Conservation (phyloP, 2,329 filamentous ascomycete genomes). For the Fusarium pseudocircinatum region DNA sequence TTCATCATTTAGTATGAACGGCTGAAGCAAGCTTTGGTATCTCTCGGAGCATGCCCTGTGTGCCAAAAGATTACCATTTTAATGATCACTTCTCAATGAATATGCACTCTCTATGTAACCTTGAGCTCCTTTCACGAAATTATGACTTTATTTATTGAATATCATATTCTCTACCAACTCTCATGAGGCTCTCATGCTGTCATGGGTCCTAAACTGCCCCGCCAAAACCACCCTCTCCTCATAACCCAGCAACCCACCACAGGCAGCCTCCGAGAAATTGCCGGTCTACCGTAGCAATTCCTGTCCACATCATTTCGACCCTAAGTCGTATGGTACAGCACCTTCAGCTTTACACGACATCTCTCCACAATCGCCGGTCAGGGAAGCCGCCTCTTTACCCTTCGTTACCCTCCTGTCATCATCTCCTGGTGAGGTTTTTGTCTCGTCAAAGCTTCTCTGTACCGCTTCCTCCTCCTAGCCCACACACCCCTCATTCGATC, state of each 20-base stretch:
- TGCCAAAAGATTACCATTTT: background rate
- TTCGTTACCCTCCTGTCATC: constrained; percentile 11
- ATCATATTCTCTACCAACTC: background rate
- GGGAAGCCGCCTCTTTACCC: constrained; percentile 40
- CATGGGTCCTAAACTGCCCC: constrained; percentile 33
- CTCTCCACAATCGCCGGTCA: constrained; percentile 25
- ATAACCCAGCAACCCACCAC: constrained; percentile 34
- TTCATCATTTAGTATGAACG: background rate
- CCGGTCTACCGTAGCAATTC: constrained; percentile 42
- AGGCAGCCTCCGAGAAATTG: constrained; percentile 44
- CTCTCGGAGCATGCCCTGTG: background rate
- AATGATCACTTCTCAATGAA: background rate
- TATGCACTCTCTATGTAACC: background rate
- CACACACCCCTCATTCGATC: constrained; percentile 33
- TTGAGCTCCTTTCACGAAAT: background rate
- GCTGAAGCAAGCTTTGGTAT: background rate
- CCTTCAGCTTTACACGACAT: constrained; percentile 28
- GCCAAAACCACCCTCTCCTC: constrained; percentile 37
- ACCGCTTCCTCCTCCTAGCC: constrained; percentile 13
- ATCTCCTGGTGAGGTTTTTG: constrained; percentile 16
- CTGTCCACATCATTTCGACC: constrained; percentile 39
- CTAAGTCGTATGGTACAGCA: constrained; percentile 13
- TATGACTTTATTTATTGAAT: background rate
- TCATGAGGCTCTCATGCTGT: constrained; percentile 6
- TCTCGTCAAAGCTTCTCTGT: constrained; percentile 26